A percentile compares a stretch with the other conserved stretches of the same genome.
Conservation (phyloP, 2,329 filamentous ascomycete species). For the Thelonectria blattea region DNA sequence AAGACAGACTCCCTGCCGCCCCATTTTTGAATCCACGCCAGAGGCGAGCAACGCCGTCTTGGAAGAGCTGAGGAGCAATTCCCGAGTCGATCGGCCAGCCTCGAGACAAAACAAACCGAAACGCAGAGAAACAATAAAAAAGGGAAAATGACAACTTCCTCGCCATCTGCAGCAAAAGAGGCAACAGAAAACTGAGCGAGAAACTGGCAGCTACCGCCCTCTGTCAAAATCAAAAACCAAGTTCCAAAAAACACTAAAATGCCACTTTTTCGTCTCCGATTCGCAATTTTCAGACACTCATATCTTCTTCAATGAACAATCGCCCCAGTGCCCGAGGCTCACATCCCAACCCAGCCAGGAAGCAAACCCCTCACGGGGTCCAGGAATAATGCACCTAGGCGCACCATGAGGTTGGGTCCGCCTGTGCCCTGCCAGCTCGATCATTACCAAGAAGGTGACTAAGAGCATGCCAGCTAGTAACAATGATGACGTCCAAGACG, state of each 20-base stretch:
- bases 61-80: neutral
- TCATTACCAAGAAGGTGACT: conserved; percentile 3
- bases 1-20: conserved; percentile 26
- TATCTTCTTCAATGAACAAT: conserved; percentile 12
- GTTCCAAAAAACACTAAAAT: conserved; percentile 23
- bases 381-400: neutral
- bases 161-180: conserved; percentile 6
- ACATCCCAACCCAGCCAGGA: conserved; percentile 14
- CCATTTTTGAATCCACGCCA: conserved; percentile 22
- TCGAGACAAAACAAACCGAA: conserved; percentile 6
- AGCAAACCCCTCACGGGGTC: conserved; percentile 1
- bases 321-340: conserved; percentile 1
- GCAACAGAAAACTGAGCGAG: conserved; percentile 1
- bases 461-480: neutral
- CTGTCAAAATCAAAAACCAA: conserved; percentile 9
- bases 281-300: conserved; percentile 10
- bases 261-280: conserved; percentile 29
- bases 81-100: conserved; percentile 1
- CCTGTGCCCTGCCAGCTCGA: conserved; percentile 8
- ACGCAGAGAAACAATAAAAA: neutral
- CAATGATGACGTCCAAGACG: neutral
- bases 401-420: conserved; percentile 4
- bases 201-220: conserved; percentile 4
- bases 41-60: conserved; percentile 5
- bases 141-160: neutral